These are phyloP conservation scores for Didymella pinodella DNA, from an alignment of 2,329 filamentous ascomycete species.

Conservation along the genomic window DNA sequence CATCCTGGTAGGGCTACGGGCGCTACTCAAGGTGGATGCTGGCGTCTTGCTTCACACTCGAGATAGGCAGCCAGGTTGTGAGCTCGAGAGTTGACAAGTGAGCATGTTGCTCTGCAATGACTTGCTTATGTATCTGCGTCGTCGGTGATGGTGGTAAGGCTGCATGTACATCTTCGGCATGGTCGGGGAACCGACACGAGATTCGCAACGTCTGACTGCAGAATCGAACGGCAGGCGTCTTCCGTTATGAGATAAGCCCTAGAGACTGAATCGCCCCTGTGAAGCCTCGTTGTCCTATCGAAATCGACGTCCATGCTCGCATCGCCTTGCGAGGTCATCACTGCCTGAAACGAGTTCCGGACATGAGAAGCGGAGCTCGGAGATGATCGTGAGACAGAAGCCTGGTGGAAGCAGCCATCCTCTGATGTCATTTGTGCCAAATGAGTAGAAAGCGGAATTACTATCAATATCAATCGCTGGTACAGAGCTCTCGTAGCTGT, in stretches of 20 bases:
- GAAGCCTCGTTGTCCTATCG: background rate
- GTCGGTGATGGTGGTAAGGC: background rate
- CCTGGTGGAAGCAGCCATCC: background rate
- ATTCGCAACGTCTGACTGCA: background rate
- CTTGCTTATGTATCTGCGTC: slow-evolving; percentile 10
- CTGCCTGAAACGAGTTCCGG: background rate
- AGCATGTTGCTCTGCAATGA: background rate
- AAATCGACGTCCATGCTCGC: background rate
- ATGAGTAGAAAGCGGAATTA: background rate
- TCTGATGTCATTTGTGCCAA: background rate
- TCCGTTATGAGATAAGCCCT: slow-evolving; percentile 6
- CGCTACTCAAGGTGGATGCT: background rate
- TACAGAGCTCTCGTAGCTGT: background rate
- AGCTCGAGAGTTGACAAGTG: background rate
- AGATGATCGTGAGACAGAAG: background rate
- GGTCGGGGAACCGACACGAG: slow-evolving; percentile 16
- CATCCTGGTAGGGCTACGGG: background rate
- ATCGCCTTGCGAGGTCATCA: background rate
- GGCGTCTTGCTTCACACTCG: background rate
- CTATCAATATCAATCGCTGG: background rate
- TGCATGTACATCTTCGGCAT: slow-evolving; percentile 14
- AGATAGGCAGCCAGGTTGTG: background rate
- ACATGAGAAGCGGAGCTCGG: background rate
- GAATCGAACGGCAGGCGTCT: background rate
- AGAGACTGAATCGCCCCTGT: background rate